Evolutionary conservation across 192 early-diverging fungal species (phyloP).

Genomic region (Pilaira anomala): DNA sequence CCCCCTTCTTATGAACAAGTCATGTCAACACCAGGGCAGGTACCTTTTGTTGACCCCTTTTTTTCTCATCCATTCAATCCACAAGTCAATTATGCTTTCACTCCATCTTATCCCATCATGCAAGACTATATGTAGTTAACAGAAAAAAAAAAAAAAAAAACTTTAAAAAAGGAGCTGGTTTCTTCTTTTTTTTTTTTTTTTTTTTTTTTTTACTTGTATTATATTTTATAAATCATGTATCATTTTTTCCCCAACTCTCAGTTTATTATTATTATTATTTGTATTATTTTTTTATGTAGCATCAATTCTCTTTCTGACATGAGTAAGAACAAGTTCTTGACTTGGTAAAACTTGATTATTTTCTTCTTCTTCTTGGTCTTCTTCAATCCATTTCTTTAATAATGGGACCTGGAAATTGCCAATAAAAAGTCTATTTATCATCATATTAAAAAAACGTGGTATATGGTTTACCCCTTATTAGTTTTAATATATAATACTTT

Average conservation of each 20-base stretch:
- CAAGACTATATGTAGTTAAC: too few relatives aligned
- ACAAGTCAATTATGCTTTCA: background rate
- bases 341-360: background rate
- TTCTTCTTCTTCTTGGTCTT: constrained; percentile 16
- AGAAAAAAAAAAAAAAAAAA: too few relatives aligned
- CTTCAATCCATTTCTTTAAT: constrained; percentile 51
- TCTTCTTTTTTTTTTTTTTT: too few relatives aligned
- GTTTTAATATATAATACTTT: background rate
- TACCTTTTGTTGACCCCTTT: constrained; percentile 1
- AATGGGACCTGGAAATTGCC: constrained; percentile 52
- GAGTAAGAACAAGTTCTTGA: too few relatives aligned
- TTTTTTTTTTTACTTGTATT: too few relatives aligned
- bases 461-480: background rate
- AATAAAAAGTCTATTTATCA: constrained; percentile 31
- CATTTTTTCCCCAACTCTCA: too few relatives aligned
- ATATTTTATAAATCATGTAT: too few relatives aligned
- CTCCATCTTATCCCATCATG: too few relatives aligned
- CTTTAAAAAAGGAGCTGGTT: too few relatives aligned
- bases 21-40: background rate
- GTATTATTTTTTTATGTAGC: too few relatives aligned
- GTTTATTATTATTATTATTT: too few relatives aligned
- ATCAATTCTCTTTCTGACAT: too few relatives aligned
- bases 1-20: background rate
- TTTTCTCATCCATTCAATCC: background rate
- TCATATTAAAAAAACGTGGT: background rate